Percentiles rank a stretch among this genome's conserved stretches.
phyloP scores from a whole-genome alignment of 345 rosid species.

The Trapa bicornis region DNA sequence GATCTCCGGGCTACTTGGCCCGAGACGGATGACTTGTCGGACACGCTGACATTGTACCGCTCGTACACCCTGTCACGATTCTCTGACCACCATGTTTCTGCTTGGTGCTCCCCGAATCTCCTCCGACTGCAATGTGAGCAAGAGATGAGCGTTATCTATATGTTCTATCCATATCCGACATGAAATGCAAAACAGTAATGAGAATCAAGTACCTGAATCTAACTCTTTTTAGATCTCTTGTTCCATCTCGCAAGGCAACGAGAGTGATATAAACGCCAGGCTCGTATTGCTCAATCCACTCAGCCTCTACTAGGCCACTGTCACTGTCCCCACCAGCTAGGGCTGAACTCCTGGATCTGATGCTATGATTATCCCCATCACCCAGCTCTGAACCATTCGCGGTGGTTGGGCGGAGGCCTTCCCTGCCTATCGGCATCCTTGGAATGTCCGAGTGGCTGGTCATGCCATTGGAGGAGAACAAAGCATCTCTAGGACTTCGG shows the following conservation, averaged over 20 bases:
- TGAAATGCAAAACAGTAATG: too few species aligned
- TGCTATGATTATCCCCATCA: conserved; percentile 38
- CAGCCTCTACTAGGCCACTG: conserved; percentile 58
- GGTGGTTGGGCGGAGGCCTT: conserved; percentile 23
- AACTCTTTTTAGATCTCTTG: conserved; percentile 96
- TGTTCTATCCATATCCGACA: too few species aligned
- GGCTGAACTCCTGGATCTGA: conserved; percentile 38
- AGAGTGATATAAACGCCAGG: conserved; percentile 90
- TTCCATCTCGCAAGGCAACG: conserved; percentile 72
- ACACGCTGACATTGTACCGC: conserved; percentile 61
- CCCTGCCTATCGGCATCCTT: conserved; percentile 32
- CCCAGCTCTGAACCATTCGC: conserved; percentile 32
- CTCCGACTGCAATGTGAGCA: conserved; percentile 47
- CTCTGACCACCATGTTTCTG: conserved; percentile 96
- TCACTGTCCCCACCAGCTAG: conserved; percentile 15
- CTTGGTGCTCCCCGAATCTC: conserved; percentile 92
- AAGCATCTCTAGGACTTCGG: conserved; percentile 14
- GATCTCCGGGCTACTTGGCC: conserved; percentile 40
- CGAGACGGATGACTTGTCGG: conserved; percentile 53
- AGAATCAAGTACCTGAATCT: conserved; percentile 69
- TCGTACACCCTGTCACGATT: conserved; percentile 88
- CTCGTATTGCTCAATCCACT: conserved; percentile 93
- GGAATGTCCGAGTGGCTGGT: conserved; percentile 27
- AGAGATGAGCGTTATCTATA: too few species aligned
- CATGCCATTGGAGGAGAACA: conserved; percentile 19